phyloP scores from a whole-genome alignment of 2,329 filamentous ascomycete genomes.

The Stachybotrys chlorohalonatus region DNA sequence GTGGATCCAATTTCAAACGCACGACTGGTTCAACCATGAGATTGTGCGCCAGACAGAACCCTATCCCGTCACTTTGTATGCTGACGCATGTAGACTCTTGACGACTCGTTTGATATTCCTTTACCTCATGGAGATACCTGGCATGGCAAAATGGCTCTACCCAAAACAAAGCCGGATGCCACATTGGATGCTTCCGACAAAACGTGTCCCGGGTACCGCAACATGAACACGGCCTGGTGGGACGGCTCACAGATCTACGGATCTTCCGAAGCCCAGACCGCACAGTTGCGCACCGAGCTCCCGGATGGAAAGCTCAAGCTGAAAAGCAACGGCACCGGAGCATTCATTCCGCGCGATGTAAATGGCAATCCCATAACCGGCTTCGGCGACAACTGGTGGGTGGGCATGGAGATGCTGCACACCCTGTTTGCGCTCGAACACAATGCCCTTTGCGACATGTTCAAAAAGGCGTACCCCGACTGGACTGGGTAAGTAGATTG shows the following conservation, averaged over 20 bases:
- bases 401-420: constrained; percentile 35
- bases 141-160: constrained; percentile 25
- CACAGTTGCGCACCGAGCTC: constrained; percentile 20
- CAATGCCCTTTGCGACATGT: constrained; percentile 31
- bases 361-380: constrained; percentile 29
- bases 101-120: constrained; percentile 17
- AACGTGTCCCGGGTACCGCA: constrained; percentile 29
- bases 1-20: constrained; percentile 40
- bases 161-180: constrained; percentile 22
- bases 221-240: constrained; percentile 35
- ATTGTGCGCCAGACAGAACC: constrained; percentile 1
- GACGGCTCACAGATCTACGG: constrained; percentile 38
- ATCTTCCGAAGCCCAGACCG: constrained; percentile 25
- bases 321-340: constrained; percentile 17
- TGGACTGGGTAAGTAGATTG: constrained; percentile 2
- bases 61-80: background rate
- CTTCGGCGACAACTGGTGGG: constrained; percentile 36
- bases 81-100: background rate
- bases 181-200: constrained; percentile 24
- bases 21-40: constrained; percentile 30
- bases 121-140: constrained; percentile 24
- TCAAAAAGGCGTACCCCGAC: constrained; percentile 23
- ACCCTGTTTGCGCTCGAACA: constrained; percentile 37
- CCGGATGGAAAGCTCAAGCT: constrained; percentile 29
- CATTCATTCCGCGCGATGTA: constrained; percentile 28